Conservation (phyloP, 78 protist species). For the Andalucia godoyi region DNA sequence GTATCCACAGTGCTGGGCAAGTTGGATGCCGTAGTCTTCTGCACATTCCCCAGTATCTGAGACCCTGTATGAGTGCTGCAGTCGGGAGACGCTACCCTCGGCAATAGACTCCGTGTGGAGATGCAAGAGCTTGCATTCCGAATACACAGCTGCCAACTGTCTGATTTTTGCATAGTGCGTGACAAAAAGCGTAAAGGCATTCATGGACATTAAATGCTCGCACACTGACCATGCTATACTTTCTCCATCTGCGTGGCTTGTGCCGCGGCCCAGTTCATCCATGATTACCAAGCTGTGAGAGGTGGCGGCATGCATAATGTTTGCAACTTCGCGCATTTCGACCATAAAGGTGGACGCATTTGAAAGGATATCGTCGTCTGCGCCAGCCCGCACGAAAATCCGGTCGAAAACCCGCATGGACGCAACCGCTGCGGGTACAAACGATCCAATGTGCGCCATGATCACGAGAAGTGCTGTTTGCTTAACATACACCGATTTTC, state of each 20-base stretch:
- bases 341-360: constrained; percentile 21
- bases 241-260: constrained; percentile 32
- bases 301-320: background rate
- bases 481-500: constrained; percentile 26
- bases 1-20: too few species aligned
- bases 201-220: background rate
- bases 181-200: constrained; percentile 7
- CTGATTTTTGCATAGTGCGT: constrained; percentile 19
- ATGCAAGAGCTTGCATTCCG: too few species aligned
- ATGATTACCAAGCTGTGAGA: constrained; percentile 13
- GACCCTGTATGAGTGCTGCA: too few species aligned
- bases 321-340: constrained; percentile 37
- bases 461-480: constrained; percentile 11
- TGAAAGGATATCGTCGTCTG: constrained; percentile 13
- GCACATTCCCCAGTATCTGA: too few species aligned
- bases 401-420: constrained; percentile 13
- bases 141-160: background rate
- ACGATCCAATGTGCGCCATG: constrained; percentile 38
- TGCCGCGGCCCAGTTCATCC: constrained; percentile 72
- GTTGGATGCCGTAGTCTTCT: too few species aligned
- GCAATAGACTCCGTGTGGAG: too few species aligned
- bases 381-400: constrained; percentile 18
- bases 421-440: constrained; percentile 28
- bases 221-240: constrained; percentile 19
- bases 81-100: too few species aligned